A percentile compares a stretch with the other conserved stretches of the same genome.
Conservation (phyloP, 2,329 filamentous ascomycete genomes). For the Onygena corvina region DNA sequence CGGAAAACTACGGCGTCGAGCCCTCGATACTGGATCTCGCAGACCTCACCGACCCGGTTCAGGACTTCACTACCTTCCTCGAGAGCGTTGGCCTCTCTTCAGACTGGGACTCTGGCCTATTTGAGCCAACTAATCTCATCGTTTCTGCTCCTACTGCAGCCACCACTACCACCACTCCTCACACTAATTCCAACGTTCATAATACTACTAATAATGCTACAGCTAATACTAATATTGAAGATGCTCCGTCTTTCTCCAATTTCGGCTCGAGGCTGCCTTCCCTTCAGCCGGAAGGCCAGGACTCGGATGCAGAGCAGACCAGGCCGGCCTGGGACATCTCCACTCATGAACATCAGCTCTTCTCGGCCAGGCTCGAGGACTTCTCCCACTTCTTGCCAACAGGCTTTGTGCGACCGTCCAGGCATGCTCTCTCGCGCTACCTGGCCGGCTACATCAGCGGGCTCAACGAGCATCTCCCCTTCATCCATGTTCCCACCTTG, state of each 20-base stretch:
- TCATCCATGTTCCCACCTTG: slow-evolving; percentile 40
- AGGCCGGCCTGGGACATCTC: slow-evolving; percentile 38
- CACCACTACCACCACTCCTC: slow-evolving; percentile 24
- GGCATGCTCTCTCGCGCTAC: slow-evolving; percentile 38
- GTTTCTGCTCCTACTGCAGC: slow-evolving; percentile 28
- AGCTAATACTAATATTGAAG: slow-evolving; percentile 22
- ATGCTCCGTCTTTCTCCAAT: slow-evolving; percentile 37
- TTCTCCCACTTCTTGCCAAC: slow-evolving; percentile 37
- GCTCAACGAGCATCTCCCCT: slow-evolving; percentile 41
- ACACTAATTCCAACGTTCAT: too few relatives aligned
- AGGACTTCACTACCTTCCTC: slow-evolving; percentile 39
- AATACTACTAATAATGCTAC: slow-evolving; percentile 15
- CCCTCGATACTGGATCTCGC: slow-evolving; percentile 36
- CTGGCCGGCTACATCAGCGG: slow-evolving; percentile 43
- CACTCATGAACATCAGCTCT: slow-evolving; percentile 35
- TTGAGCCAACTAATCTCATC: too few relatives aligned
- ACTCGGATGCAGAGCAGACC: slow-evolving; percentile 35
- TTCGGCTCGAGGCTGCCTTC: slow-evolving; percentile 39
- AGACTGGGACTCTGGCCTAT: slow-evolving; percentile 39
- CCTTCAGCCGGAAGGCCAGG: slow-evolving; percentile 36
- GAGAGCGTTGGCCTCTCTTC: slow-evolving; percentile 40
- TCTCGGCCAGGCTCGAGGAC: slow-evolving; percentile 35
- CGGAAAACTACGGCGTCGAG: slow-evolving; percentile 34
- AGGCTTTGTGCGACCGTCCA: slow-evolving; percentile 38
- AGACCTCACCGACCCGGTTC: slow-evolving; percentile 38